A percentile compares a stretch with the other conserved stretches of the same genome.
Conservation (phyloP, 305 asterid species). For the Ilex paraguariensis region DNA sequence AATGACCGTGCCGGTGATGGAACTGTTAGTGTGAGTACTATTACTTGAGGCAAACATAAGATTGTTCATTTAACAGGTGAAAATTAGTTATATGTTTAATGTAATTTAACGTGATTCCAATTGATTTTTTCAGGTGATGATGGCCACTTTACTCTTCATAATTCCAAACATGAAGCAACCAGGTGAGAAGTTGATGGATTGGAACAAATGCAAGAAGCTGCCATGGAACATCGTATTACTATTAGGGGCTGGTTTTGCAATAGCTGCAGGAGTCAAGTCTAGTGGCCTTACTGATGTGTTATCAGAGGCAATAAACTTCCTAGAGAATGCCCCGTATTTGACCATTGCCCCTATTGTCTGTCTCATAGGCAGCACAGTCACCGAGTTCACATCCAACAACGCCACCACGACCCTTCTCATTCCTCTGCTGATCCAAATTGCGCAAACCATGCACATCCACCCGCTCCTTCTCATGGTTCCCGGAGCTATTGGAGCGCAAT, state of each 20-base stretch:
- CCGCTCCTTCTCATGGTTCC: conserved; percentile 75
- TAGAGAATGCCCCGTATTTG: conserved; percentile 56
- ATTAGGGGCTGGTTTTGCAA: conserved; percentile 88
- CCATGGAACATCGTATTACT: conserved; percentile 82
- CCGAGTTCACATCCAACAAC: conserved; percentile 85
- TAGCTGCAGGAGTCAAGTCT: conserved; percentile 77
- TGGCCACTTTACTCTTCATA: conserved; percentile 83
- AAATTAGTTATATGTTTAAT: too few species aligned
- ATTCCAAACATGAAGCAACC: conserved; percentile 67
- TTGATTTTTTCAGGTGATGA: conserved; percentile 49
- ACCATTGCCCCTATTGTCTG: conserved; percentile 73
- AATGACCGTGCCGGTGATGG: conserved; percentile 83
- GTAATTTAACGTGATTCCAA: too few species aligned
- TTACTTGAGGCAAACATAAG: neutral
- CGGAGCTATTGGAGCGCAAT: conserved; percentile 75
- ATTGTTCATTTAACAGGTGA: too few species aligned
- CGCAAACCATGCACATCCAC: conserved; percentile 50
- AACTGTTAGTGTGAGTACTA: conserved; percentile 68
- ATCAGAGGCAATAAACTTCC: conserved; percentile 48
- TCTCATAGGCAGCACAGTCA: conserved; percentile 53
- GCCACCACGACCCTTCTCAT: conserved; percentile 67
- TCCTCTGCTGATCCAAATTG: conserved; percentile 68
- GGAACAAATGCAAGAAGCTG: conserved; percentile 91
- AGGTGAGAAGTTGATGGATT: conserved; percentile 93
- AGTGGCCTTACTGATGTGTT: conserved; percentile 78